Base-by-base conservation (phyloP, 345 rosid genomes). In the Mercurialis annua region DNA sequence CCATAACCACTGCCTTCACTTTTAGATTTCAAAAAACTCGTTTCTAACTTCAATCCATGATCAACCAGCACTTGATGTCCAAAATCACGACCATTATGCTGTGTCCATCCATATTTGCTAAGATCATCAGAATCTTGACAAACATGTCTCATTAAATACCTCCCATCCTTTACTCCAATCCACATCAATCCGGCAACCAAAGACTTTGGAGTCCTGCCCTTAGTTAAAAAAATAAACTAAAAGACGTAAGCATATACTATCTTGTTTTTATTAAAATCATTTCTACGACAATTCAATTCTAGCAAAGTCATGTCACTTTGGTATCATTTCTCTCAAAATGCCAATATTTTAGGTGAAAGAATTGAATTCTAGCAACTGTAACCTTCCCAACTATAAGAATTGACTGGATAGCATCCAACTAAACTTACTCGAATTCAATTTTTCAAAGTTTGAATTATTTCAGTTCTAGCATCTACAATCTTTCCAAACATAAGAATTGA, bases 121-220 rank as follows among this genome's bases (percentile, higher is more conserved):
- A 93, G 79, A 62, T 74, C 87, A 68, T 87, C 83, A 57, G 83
- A 76, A 67, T 90, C 89, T 73, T 93, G 88, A 80, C 98, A 93
- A 9, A 89, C 81, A 67, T 93, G 98, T 8, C 97, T 87, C 73
- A 90, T 73, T 43, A 47, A 53, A 70, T 80, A 86, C 74, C 77
- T 84, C 33, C 86, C 92, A 66, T 89, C 97, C 78, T 90, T 89
- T 0, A 73, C 52, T 62, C 87, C 91, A 66, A 90, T 67, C 98
- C 97, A 93, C 97, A 90, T 93, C 79, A 93, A 80, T 30, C 98
- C 98, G 76, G 87, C 92, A 55, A 90, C 75, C 59, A 93, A 81
- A 47, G 96, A 86, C 55, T 71, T 75, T 23, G 97, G 97, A 42
- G 86, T 78, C 86, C 97, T 93, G 80, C 71, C 66, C 40, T 18